Base-by-base conservation (phyloP, 1,284 basidiomycete species). In the Pisolithus thermaeus region DNA sequence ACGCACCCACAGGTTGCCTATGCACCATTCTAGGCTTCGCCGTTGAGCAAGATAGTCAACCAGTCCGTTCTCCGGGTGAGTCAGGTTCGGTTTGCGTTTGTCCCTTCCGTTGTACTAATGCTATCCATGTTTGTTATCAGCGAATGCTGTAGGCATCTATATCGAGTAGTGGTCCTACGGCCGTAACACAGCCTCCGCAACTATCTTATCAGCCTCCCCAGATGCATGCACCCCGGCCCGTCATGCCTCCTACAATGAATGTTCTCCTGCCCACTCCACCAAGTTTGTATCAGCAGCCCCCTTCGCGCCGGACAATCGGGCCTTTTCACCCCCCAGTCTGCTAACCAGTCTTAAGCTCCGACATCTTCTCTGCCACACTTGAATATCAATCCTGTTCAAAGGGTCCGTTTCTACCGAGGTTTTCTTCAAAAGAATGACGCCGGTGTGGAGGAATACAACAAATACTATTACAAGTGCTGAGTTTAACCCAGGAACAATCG, bases 31-130 rank as follows among this genome's bases (percentile, higher is more conserved):
- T 96, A 98, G 72, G 90, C 92, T 0, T 83, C 99, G 63, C 74
- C 99, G 5, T 76, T 97, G 53, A 92, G 97, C 78, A 92, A 96
- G 65, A 92, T 99, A 23, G 92, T 99, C 45, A 94, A 98, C 59
- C 82, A 89, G 1, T 80, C 82, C 2, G 84, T 97, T 47, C 76
- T 98, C 2, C 77, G 85, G 63, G 81, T 84, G 60, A 62, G 77
- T 63, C 37, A 57, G 6, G 25, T 30, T 43, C 25, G 42, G 25
- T n/a, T n/a, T n/a, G n/a, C n/a, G n/a, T 20, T 49, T 47, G 18
- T 35, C 18, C n/a, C 28, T 41, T 20, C 20, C 57, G 60, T 45
- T 20, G 18, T 20, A 60, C 59, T 47, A 50, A 41, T 51, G 52
- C 58, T 58, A 47, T 57, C 55, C 1, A 55, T 54, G 56, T 46